A percentile compares a stretch with the other conserved stretches of the same genome.
These are phyloP conservation scores for Venturia nashicola DNA, from an alignment of 2,329 filamentous ascomycete species.

Conservation along the genomic window DNA sequence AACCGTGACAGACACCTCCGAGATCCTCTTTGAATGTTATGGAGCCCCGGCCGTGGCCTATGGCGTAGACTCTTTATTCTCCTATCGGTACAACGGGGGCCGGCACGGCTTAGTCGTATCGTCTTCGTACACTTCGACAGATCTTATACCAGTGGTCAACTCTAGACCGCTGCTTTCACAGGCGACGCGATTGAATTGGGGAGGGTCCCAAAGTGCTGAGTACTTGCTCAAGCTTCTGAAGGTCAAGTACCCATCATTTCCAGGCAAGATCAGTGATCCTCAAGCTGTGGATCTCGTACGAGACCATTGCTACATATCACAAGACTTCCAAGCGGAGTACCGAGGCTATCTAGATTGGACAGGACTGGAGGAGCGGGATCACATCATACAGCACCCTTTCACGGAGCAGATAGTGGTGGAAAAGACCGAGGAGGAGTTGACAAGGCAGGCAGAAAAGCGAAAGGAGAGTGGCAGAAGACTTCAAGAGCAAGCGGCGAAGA, in stretches of 20 bases:
- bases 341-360: conserved; percentile 75
- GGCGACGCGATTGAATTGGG: conserved; percentile 87
- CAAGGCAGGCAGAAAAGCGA: conserved; percentile 79
- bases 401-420: conserved; percentile 82
- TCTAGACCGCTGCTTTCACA: conserved; percentile 74
- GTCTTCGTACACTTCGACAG: conserved; percentile 86
- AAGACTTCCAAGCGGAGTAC: conserved; percentile 71
- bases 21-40: conserved; percentile 95
- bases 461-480: conserved; percentile 85
- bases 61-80: conserved; percentile 93
- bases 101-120: conserved; percentile 79
- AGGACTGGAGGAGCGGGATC: conserved; percentile 77
- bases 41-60: conserved; percentile 79
- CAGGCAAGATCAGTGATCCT: conserved; percentile 70
- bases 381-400: conserved; percentile 84
- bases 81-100: conserved; percentile 84
- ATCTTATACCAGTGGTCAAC: conserved; percentile 86
- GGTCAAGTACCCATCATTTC: conserved; percentile 84
- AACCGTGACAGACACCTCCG: conserved; percentile 65
- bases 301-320: conserved; percentile 81
- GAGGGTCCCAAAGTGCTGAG: conserved; percentile 77
- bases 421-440: conserved; percentile 90
- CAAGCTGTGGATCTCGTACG: conserved; percentile 81
- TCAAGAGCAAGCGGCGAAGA: conserved; percentile 94
- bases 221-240: conserved; percentile 82